A percentile compares a stretch with the other conserved stretches of the same genome.
phyloP scores from a whole-genome alignment of 805 yeast genomes.

The Candida quercuum region DNA sequence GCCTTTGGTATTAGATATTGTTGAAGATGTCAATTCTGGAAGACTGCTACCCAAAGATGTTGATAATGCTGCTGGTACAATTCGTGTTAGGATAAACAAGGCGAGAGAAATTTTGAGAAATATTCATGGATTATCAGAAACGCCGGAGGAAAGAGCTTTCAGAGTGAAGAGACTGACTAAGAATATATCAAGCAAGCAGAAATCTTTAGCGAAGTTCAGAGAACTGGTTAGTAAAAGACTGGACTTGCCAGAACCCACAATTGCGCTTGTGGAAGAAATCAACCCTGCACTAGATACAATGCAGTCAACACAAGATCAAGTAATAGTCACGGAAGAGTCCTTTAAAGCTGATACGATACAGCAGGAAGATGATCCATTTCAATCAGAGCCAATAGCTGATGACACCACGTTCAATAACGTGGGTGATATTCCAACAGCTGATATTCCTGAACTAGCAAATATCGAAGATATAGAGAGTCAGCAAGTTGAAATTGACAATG shows the following conservation, averaged over 20 bases:
- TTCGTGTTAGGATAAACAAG: conserved; percentile 34
- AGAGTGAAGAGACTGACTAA: conserved; percentile 29
- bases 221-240: conserved; percentile 14
- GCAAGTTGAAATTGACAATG: not conserved
- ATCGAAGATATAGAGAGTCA: too few relatives aligned
- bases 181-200: conserved; percentile 26
- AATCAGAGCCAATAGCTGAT: too few relatives aligned
- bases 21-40: conserved; percentile 35
- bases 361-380: too few relatives aligned
- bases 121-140: conserved; percentile 40
- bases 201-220: conserved; percentile 19
- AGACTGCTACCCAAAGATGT: conserved; percentile 37
- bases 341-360: too few relatives aligned
- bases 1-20: conserved; percentile 34
- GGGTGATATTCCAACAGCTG: too few relatives aligned
- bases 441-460: too few relatives aligned
- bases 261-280: not conserved
- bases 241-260: conserved; percentile 3
- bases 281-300: not conserved
- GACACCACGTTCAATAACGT: too few relatives aligned
- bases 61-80: conserved; percentile 40
- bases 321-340: too few relatives aligned
- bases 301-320: too few relatives aligned
- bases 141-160: conserved; percentile 30
- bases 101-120: conserved; percentile 32